Conservation (phyloP, 2,329 filamentous ascomycete species). For the Cadophora malorum region DNA sequence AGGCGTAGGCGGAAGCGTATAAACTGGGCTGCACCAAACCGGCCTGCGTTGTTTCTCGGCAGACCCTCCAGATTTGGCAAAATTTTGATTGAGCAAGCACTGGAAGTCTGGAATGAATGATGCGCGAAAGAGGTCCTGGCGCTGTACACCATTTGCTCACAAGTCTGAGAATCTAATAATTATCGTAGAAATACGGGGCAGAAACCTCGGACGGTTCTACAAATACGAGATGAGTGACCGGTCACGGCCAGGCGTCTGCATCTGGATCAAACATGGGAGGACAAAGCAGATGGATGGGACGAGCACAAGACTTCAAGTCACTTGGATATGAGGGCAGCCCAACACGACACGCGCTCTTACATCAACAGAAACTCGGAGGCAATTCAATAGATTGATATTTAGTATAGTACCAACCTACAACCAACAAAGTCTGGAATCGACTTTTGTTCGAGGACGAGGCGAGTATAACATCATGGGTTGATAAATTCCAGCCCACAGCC, state of each 20-base stretch:
- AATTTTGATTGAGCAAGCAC: neutral
- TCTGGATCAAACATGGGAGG: neutral
- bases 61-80: neutral
- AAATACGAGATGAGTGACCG: conserved; percentile 10
- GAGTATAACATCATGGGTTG: neutral
- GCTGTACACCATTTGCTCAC: neutral
- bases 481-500: neutral
- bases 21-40: neutral
- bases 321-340: neutral
- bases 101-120: neutral
- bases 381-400: neutral
- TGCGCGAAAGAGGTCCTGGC: conserved; percentile 11
- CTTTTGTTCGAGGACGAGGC: neutral
- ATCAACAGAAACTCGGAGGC: neutral
- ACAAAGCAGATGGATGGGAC: conserved; percentile 14
- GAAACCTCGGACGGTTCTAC: conserved; percentile 15
- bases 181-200: conserved; percentile 9
- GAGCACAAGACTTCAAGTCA: neutral
- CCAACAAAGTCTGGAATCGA: neutral
- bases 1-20: neutral
- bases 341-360: neutral
- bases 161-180: neutral
- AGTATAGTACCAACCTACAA: neutral
- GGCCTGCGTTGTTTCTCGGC: conserved; percentile 3
- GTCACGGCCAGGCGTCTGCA: neutral